These are phyloP conservation scores for Candida vaughaniae DNA, from an alignment of 805 yeast species.

Conservation along the genomic window DNA sequence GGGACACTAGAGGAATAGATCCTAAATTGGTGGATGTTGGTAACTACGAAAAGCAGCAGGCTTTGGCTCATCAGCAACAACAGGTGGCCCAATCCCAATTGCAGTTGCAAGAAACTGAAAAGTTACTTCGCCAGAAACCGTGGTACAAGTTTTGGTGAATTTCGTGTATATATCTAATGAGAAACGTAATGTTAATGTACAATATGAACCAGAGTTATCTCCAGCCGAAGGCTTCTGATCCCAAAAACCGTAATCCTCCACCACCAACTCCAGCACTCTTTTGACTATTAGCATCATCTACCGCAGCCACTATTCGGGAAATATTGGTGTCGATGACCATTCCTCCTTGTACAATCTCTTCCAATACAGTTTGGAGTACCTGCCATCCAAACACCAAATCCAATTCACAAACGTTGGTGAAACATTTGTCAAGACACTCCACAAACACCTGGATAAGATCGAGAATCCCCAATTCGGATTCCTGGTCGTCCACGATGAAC, in stretches of 20 bases:
- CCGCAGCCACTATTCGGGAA: conserved; percentile 73
- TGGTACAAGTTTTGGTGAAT: conserved; percentile 13
- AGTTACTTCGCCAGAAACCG: conserved; percentile 21
- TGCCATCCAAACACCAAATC: conserved; percentile 99
- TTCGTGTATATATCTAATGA: conserved; percentile 15
- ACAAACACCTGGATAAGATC: conserved; percentile 97
- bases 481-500: conserved; percentile 93
- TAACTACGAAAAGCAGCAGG: conserved; percentile 47
- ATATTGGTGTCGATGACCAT: conserved; percentile 96
- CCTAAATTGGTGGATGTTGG: conserved; percentile 43
- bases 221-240: conserved; percentile 24
- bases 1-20: conserved; percentile 35
- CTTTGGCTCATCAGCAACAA: conserved; percentile 35
- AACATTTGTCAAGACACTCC: conserved; percentile 89
- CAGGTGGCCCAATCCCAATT: conserved; percentile 31
- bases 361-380: conserved; percentile 84
- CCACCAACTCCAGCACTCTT: conserved; percentile 27
- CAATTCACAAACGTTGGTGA: conserved; percentile 90
- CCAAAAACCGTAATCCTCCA: conserved; percentile 21
- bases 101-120: conserved; percentile 28
- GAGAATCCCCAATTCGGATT: conserved; percentile 87
- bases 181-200: conserved; percentile 11
- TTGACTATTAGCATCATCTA: conserved; percentile 67
- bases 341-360: conserved; percentile 95
- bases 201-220: conserved; percentile 1